Evolutionary conservation across 1,139 yeast genomes (phyloP), one percentile per base, ranked within the genome.

Genomic region (Yamadazyma membranifaciens): DNA sequence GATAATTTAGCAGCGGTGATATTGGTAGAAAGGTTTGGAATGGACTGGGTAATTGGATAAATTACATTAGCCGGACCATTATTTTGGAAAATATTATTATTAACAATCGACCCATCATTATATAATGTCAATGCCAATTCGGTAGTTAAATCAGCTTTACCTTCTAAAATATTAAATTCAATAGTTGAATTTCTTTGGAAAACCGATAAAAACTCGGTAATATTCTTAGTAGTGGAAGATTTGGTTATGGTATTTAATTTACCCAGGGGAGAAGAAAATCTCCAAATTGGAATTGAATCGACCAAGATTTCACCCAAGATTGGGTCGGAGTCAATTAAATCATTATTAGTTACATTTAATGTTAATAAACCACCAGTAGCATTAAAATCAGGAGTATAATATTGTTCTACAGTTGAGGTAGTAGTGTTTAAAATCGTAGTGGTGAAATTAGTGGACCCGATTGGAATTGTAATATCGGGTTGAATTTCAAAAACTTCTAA

Each of bases 1-100:
- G 53, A 44, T 27, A 59, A 38, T 40, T 55, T 58, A 33, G 64
- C 65, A 32, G 42, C 42, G 4, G 66, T 56, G 29, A 53, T 48
- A 36, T 59, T 60, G n/a, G 45, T 15, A 6, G 39, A n/a, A 11
- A 51, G 12, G 37, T 46, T 38, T 12, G 55, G 55, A 36, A 52
- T 42, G 17, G 29, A 33, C 33, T 48, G 35, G 9, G 49, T 39
- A 20, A 51, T 46, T 27, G 55, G 42, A 32, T 34, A 20, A 24
- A 51, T 39, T 3, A 38, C 25, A 32, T 49, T 45, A 36, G 56
- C 54, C 24, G 56, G 52, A 20, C 53, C 52, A 14, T 30, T 13
- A 20, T 38, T 34, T 33, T 45, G 15, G 27, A 51, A 50, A n/a
- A 51, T 16, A 31, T 31, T 36, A 27, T 44, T 41, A 32, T 46